Percentiles rank a stretch among this genome's conserved stretches.
These are phyloP conservation scores for Auricularia heimuer DNA, from an alignment of 768 basidiomycete genomes.

Conservation along the genomic window DNA sequence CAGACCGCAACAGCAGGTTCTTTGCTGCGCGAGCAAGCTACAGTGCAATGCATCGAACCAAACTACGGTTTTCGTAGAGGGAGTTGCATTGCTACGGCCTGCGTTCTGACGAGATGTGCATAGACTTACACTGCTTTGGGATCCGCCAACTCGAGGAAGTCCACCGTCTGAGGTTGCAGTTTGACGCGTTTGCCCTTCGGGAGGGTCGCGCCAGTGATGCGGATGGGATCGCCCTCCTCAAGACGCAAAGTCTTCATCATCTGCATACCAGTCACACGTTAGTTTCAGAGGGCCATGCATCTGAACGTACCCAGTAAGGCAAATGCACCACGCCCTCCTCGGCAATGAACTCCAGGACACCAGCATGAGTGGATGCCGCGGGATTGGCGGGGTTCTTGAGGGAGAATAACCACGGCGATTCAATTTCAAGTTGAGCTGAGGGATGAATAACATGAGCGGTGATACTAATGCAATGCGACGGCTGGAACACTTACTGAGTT, in stretches of 20 bases:
- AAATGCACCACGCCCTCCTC: constrained; percentile 92
- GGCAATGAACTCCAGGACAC: constrained; percentile 98
- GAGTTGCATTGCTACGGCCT: too few species aligned
- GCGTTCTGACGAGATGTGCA: neutral
- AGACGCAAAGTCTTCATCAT: constrained; percentile 97
- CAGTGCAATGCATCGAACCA: too few species aligned
- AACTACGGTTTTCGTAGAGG: too few species aligned
- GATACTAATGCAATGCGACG: too few species aligned
- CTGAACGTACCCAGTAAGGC: constrained; percentile 69
- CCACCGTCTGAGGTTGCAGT: constrained; percentile 87
- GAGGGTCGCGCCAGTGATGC: constrained; percentile 79
- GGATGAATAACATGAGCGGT: neutral
- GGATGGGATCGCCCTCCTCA: constrained; percentile 90
- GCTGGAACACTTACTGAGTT: constrained; percentile 39
- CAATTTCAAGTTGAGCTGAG: constrained; percentile 68
- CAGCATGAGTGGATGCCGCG: constrained; percentile 84
- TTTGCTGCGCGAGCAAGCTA: too few species aligned
- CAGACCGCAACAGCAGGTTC: too few species aligned
- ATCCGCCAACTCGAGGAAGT: constrained; percentile 95
- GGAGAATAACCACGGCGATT: constrained; percentile 93
- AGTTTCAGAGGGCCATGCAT: neutral
- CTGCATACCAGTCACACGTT: constrained; percentile 13
- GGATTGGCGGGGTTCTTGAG: constrained; percentile 82
- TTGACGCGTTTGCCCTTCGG: constrained; percentile 95
- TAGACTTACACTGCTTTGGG: constrained; percentile 87